A percentile compares a stretch with the other conserved stretches of the same genome.
phyloP scores from a whole-genome alignment of 768 basidiomycete genomes.

The Lactifluus pinguis region DNA sequence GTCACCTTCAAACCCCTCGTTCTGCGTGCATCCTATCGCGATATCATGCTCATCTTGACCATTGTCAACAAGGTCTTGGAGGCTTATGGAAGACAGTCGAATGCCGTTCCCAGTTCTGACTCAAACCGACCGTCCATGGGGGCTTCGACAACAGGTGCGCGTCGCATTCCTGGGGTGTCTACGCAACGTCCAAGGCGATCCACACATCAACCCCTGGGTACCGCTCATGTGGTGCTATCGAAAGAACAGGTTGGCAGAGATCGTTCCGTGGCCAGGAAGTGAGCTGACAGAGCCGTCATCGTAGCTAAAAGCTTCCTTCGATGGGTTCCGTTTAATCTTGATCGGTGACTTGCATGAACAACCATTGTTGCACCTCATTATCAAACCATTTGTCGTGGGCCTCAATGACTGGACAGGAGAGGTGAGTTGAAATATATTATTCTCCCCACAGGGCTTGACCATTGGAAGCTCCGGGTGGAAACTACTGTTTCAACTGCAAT shows the following conservation, averaged over 20 bases:
- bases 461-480: slow-evolving; percentile 65
- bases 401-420: slow-evolving; percentile 93
- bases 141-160: background rate
- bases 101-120: slow-evolving; percentile 23
- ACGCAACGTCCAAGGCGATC: slow-evolving; percentile 3
- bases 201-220: slow-evolving; percentile 21
- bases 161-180: slow-evolving; percentile 5
- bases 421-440: slow-evolving; percentile 34
- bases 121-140: slow-evolving; percentile 11
- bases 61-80: slow-evolving; percentile 84
- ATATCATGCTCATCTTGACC: slow-evolving; percentile 79
- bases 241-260: slow-evolving; percentile 63
- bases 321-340: slow-evolving; percentile 86
- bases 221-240: slow-evolving; percentile 48
- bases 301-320: slow-evolving; percentile 77
- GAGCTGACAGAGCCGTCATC: background rate
- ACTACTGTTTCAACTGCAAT: slow-evolving; percentile 75
- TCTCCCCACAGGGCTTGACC: background rate
- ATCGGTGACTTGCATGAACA: slow-evolving; percentile 95
- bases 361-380: slow-evolving; percentile 81
- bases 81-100: slow-evolving; percentile 43
- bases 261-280: background rate
- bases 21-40: slow-evolving; percentile 91
- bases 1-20: slow-evolving; percentile 74
- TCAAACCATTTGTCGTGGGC: slow-evolving; percentile 73